Evolutionary conservation across 306 rosid species (phyloP).

Genomic region (Sechiopsis laciniata): DNA sequence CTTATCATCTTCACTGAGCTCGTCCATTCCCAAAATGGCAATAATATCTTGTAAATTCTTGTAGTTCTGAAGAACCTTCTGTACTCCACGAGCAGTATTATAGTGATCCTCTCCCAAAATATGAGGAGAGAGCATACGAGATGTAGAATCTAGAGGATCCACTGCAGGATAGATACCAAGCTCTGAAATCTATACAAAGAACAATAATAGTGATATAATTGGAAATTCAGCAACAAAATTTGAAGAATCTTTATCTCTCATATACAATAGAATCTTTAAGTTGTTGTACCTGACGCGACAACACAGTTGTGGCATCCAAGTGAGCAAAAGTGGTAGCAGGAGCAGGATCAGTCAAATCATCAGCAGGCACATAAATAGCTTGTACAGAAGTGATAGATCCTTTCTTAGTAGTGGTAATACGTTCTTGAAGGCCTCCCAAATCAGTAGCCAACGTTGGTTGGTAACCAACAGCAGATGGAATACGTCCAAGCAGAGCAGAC

Average conservation of each 20-base stretch:
- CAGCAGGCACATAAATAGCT: conserved; percentile 99
- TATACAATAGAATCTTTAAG: neutral
- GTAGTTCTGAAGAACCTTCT: conserved; percentile 89
- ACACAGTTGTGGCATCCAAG: conserved; percentile 98
- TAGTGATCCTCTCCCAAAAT: conserved; percentile 90
- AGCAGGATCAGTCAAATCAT: conserved; percentile 99
- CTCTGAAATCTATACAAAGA: conserved; percentile 71
- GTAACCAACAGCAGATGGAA: conserved; percentile 99
- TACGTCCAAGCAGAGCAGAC: conserved; percentile 99
- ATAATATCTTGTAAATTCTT: conserved; percentile 98
- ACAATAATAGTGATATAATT: neutral
- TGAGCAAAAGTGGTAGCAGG: conserved; percentile 99
- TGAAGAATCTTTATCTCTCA: neutral
- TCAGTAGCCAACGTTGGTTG: conserved; percentile 97
- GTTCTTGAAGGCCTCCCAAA: conserved; percentile 98
- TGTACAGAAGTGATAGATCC: conserved; percentile 99
- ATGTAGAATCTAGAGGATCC: conserved; percentile 91
- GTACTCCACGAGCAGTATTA: conserved; percentile 97
- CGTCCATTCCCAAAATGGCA: conserved; percentile 99
- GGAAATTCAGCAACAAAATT: neutral
- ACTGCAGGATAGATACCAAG: conserved; percentile 98
- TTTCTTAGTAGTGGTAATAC: conserved; percentile 95
- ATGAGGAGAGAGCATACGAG: conserved; percentile 99
- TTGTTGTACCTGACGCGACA: conserved; percentile 78
- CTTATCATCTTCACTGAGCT: conserved; percentile 98